Evolutionary conservation across 257 asterid genomes (phyloP).

Genomic region (Scutellaria galericulata): DNA sequence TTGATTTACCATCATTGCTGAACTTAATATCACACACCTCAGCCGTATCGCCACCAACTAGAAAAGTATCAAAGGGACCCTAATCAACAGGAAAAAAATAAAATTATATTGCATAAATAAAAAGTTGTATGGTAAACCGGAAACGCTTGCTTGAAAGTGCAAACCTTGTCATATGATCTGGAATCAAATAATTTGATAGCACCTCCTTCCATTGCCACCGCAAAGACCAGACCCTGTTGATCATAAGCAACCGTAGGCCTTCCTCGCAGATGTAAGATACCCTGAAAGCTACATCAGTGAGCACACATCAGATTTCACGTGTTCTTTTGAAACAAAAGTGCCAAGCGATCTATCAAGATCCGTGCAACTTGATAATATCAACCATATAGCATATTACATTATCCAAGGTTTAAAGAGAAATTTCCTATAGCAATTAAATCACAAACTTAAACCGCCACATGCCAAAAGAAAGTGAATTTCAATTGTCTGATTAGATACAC

Average conservation of each 20-base stretch:
- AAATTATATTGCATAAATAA: not conserved
- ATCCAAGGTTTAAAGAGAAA: constrained; percentile 10
- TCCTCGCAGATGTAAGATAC: constrained; percentile 85
- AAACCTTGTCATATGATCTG: constrained; percentile 89
- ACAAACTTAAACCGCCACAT: not conserved
- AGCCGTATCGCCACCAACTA: constrained; percentile 96
- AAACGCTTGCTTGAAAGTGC: constrained; percentile 18
- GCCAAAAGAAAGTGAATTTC: constrained; percentile 10
- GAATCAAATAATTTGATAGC: constrained; percentile 92
- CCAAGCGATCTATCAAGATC: constrained; percentile 13
- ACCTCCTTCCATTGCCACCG: constrained; percentile 99
- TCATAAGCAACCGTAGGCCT: constrained; percentile 97
- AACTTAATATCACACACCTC: constrained; percentile 98
- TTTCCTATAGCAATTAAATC: not conserved
- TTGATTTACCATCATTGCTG: constrained; percentile 94
- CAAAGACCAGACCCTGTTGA: constrained; percentile 98
- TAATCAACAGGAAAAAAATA: constrained; percentile 33
- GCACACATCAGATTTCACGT: constrained; percentile 53
- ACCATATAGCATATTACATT: constrained; percentile 14
- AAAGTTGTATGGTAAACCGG: constrained; percentile 4
- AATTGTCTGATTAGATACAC: not conserved
- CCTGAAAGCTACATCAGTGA: constrained; percentile 87
- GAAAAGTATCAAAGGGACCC: constrained; percentile 98
- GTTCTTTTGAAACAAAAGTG: constrained; percentile 30
- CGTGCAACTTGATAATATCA: constrained; percentile 1